Evolutionary conservation across 805 yeast genomes (phyloP), one percentile per base, ranked within the genome.

Genomic region (Brettanomyces sp.): DNA sequence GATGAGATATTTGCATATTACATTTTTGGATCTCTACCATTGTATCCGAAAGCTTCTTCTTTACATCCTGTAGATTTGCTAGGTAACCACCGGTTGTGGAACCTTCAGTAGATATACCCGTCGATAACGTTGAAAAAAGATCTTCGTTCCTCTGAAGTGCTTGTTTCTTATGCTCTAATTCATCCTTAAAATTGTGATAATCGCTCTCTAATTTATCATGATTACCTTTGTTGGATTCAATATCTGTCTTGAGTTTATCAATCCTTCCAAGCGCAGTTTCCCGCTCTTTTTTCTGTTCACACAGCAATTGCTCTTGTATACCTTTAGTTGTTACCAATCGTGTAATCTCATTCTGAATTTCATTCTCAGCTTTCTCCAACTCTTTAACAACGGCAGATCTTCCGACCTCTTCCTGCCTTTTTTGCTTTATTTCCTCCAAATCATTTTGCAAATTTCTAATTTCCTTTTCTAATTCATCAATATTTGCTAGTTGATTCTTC

Each of bases 101-200:
- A 45, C 95, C 96, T 48, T 77, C 80, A 0, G 95, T 77, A 0
- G 96, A 85, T n/a, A 90, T 80, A 55, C 97, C 96, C 0, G 96
- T 87, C 0, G 89, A 80, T 37, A 90, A 69, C 0, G 95, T 82
- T 0, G 93, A 84, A 8, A 87, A 65, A 9, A 90, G 69, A 50
- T 90, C 96, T 55, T 86, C 91, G 53, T 85, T 86, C 48, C 69
- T 73, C 33, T 69, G 67, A 41, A 74, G 69, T 12, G 70, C 69
- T 4, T 65, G 68, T 49, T 78, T 80, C 45, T 79, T 52, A 1
- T 59, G 56, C 2, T 63, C 66, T 22, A 84, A 65, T n/a, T 64
- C 57, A 1, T 56, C 58, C 42, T 77, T 79, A 9, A 77, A 61
- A 0, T 55, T 50, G 3, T 67, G 63, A 53, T 73, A 78, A n/a